phyloP scores from a whole-genome alignment of 208 protist species.

The Trypanosoma mega region DNA sequence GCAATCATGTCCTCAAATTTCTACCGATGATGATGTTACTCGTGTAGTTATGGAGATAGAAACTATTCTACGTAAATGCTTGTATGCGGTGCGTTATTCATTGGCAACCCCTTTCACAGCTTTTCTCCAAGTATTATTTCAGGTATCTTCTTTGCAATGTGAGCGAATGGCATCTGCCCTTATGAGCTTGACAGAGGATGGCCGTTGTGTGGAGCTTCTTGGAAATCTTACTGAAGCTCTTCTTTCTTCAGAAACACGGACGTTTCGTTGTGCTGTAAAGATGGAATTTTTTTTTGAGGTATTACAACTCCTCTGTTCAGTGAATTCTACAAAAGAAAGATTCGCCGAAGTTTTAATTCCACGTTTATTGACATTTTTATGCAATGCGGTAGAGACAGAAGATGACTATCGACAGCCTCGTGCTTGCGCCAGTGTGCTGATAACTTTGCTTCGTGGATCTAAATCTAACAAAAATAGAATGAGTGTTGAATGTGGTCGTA shows the following conservation, averaged over 20 bases:
- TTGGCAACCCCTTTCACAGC: constrained; percentile 46
- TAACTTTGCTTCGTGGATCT: constrained; percentile 75
- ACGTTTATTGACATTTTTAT: constrained; percentile 58
- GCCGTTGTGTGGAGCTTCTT: constrained; percentile 44
- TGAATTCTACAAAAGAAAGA: constrained; percentile 48
- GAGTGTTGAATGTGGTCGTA: constrained; percentile 38
- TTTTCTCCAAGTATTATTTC: constrained; percentile 47
- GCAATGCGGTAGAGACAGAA: constrained; percentile 35
- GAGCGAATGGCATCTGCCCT: constrained; percentile 35
- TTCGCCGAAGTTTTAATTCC: constrained; percentile 39
- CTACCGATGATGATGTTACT: constrained; percentile 34
- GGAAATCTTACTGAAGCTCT: constrained; percentile 39
- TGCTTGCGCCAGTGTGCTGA: constrained; percentile 70
- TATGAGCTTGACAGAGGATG: constrained; percentile 36
- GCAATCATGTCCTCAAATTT: constrained; percentile 22
- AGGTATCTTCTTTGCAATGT: constrained; percentile 29
- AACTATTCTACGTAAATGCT: constrained; percentile 58
- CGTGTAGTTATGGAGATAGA: constrained; percentile 43
- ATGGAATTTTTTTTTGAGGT: constrained; percentile 66
- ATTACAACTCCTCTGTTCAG: constrained; percentile 52
- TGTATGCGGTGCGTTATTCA: constrained; percentile 55
- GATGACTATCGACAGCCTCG: constrained; percentile 77
- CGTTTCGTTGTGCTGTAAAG: constrained; percentile 48
- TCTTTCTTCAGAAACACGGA: constrained; percentile 31
- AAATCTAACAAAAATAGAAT: constrained; percentile 76